Evolutionary conservation across 2,329 filamentous ascomycete species (phyloP), one percentile per base, ranked within the genome.

Genomic region (Penicillium sp.): DNA sequence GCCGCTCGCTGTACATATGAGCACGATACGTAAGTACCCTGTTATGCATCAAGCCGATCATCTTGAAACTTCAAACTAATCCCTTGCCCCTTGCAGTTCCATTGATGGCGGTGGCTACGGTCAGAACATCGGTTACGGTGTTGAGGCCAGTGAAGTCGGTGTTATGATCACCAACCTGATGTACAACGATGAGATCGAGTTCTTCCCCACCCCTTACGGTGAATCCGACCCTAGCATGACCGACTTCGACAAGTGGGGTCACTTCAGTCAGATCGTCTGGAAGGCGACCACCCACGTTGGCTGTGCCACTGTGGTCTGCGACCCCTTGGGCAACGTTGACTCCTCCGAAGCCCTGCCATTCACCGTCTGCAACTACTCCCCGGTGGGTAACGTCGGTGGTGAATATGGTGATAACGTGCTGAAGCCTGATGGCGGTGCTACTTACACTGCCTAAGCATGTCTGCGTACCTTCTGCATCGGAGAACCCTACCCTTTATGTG

Each of bases 311-410:
- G 68, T 73, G 21, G 59, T 63, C 74, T 86, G 79, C 81, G 24
- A 62, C 29, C 66, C 57, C 52, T 72, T 83, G 44, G 71, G 67
- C 51, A 78, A 79, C 60, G 73, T 74, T 47, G 76, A 75, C 51
- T 68, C 69, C 56, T 68, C 71, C 49, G 65, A 77, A 27, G 54
- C 81, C 37, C 77, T 86, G n/a, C 87, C 84, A 77, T 91, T 86
- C 81, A 93, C 90, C 29, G 91, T 96, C 68, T 96, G 91, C 87
- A 93, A 96, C 84, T 96, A 96, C 80, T 79, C 78, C 64, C 82
- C 86, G 60, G 78, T 86, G 61, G 91, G 90, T 90, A 85, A 88
- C 76, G 78, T 81, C 53, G 76, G 65, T 14, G 79, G 78, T 58
- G 72, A 82, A 65, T 88, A 85, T 65, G 80, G 62, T 50, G 65